These are phyloP conservation scores for Pseudopyrenochaeta lycopersici DNA, from an alignment of 2,329 filamentous ascomycete genomes.

Conservation along the genomic window DNA sequence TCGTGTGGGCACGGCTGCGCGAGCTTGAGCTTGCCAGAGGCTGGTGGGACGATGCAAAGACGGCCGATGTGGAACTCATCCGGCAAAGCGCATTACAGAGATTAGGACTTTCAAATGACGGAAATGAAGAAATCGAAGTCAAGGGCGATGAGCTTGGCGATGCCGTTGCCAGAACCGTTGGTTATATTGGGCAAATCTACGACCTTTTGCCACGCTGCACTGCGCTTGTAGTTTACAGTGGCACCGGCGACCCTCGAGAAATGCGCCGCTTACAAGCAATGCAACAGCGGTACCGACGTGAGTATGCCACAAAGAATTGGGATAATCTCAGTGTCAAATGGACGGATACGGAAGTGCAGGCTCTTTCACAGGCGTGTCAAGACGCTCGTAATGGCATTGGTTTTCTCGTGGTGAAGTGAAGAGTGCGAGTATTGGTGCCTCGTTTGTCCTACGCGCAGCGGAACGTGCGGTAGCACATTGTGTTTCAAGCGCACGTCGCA, in stretches of 20 bases:
- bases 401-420: slow-evolving; percentile 67
- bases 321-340: slow-evolving; percentile 69
- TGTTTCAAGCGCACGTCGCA: slow-evolving; percentile 28
- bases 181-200: slow-evolving; percentile 62
- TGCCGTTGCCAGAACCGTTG: slow-evolving; percentile 60
- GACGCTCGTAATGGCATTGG: slow-evolving; percentile 66
- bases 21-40: slow-evolving; percentile 68
- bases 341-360: slow-evolving; percentile 71
- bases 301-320: slow-evolving; percentile 69
- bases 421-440: slow-evolving; percentile 35
- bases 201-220: slow-evolving; percentile 66
- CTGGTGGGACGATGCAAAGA: slow-evolving; percentile 65
- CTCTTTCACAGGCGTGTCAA: slow-evolving; percentile 64
- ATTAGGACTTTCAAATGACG: slow-evolving; percentile 27
- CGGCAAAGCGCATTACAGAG: slow-evolving; percentile 37
- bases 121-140: slow-evolving; percentile 30
- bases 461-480: slow-evolving; percentile 27
- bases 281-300: slow-evolving; percentile 64
- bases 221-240: slow-evolving; percentile 69
- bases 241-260: slow-evolving; percentile 69
- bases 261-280: slow-evolving; percentile 64
- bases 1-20: slow-evolving; percentile 69
- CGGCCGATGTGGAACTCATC: slow-evolving; percentile 46
- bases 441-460: slow-evolving; percentile 30
- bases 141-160: slow-evolving; percentile 50